These are phyloP conservation scores for Teratosphaeria gauchensis DNA, from an alignment of 2,329 filamentous ascomycete genomes.

Conservation along the genomic window DNA sequence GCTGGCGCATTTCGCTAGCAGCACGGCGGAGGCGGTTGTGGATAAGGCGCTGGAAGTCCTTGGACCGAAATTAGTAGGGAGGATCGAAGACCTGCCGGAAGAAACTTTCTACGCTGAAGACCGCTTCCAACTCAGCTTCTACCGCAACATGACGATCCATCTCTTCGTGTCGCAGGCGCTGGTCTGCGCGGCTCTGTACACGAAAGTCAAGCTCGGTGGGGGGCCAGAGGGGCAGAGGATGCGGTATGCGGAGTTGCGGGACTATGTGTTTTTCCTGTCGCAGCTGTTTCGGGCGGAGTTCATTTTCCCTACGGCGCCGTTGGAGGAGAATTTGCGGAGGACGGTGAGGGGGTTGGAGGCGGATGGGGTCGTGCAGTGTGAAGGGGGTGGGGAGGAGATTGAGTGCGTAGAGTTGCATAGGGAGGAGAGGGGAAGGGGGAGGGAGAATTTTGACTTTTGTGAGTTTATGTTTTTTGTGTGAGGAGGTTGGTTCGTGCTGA, in stretches of 20 bases:
- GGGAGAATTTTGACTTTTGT: constrained; percentile 87
- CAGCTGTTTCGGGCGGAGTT: constrained; percentile 93
- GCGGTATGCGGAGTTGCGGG: constrained; percentile 60
- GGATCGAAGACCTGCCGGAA: constrained; percentile 70
- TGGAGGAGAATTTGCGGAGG: constrained; percentile 68
- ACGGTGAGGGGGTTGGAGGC: constrained; percentile 68
- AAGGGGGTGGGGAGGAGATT: constrained; percentile 45
- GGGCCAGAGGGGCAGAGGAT: constrained; percentile 59
- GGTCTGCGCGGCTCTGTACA: constrained; percentile 85
- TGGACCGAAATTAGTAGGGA: constrained; percentile 77
- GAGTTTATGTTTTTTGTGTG: constrained; percentile 28
- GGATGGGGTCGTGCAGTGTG: constrained; percentile 65
- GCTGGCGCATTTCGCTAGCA: constrained; percentile 83
- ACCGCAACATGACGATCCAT: constrained; percentile 98
- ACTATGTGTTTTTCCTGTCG: constrained; percentile 81
- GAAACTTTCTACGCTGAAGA: constrained; percentile 93
- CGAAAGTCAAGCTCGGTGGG: constrained; percentile 81
- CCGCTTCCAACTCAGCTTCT: constrained; percentile 90
- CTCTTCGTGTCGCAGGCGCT: constrained; percentile 90
- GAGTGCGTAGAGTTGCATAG: constrained; percentile 63
- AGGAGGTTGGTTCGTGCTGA: neutral
- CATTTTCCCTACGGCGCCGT: constrained; percentile 83
- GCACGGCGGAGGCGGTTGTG: constrained; percentile 70
- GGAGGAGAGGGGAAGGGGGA: constrained; percentile 63
- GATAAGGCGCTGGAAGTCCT: constrained; percentile 86